Evolutionary conservation across 345 rosid genomes (phyloP).

Genomic region (Cardiospermum halicacabum): DNA sequence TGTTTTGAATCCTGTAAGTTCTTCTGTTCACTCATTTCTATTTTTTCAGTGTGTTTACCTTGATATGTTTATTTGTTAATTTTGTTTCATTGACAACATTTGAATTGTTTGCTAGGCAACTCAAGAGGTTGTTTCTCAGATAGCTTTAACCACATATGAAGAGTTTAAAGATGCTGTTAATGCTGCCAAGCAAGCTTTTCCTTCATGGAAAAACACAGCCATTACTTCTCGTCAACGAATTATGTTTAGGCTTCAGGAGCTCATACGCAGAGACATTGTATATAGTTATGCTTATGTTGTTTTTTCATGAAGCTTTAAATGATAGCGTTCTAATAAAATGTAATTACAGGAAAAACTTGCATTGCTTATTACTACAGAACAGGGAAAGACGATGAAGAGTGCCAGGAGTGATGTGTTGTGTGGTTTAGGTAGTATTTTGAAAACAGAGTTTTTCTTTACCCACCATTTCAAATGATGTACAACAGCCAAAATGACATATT

Average conservation of each 20-base stretch:
- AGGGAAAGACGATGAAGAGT: slow-evolving; percentile 33
- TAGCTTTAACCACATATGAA: slow-evolving; percentile 33
- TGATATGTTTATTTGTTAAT: neutral
- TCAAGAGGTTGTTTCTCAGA: slow-evolving; percentile 37
- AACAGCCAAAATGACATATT: neutral
- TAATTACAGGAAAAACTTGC: slow-evolving; percentile 33
- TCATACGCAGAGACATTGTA: slow-evolving; percentile 36
- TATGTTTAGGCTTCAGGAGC: slow-evolving; percentile 42
- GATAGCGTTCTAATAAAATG: slow-evolving; percentile 1
- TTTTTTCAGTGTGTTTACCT: neutral
- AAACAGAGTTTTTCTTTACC: neutral
- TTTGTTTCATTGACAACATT: neutral
- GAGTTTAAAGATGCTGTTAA: slow-evolving; percentile 39
- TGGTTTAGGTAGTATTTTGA: slow-evolving; percentile 32
- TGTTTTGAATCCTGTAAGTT: slow-evolving; percentile 41
- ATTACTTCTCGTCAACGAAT: slow-evolving; percentile 36
- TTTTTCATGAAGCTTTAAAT: neutral
- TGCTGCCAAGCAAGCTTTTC: slow-evolving; percentile 40
- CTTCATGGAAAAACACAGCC: slow-evolving; percentile 37
- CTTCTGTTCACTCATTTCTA: neutral
- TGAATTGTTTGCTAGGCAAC: slow-evolving; percentile 27
- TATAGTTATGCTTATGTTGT: neutral
- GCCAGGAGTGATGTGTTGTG: slow-evolving; percentile 30
- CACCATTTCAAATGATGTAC: neutral
- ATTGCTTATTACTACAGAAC: slow-evolving; percentile 34